phyloP scores from a whole-genome alignment of 169 alveolate species.

The Cryptosporidium tyzzeri region DNA sequence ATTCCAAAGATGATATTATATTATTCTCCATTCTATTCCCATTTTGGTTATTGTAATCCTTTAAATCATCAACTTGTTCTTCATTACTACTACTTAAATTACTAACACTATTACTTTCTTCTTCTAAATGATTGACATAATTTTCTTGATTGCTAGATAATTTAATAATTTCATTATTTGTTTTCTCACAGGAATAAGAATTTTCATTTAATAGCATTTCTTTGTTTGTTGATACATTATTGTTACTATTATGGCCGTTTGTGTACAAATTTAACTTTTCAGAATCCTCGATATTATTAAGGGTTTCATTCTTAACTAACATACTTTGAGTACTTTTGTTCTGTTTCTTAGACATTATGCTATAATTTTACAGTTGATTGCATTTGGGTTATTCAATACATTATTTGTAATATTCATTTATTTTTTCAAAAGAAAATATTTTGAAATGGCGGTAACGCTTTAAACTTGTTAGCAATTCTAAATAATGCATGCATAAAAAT shows the following conservation, averaged over 20 bases:
- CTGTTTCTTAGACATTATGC: not conserved
- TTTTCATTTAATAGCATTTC: not conserved
- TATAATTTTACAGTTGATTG: not conserved
- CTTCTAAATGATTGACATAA: not conserved
- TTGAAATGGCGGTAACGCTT: not conserved
- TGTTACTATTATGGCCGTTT: not conserved
- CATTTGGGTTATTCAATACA: not conserved
- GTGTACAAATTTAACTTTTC: not conserved
- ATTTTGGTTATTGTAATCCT: not conserved
- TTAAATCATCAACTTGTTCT: slow-evolving; percentile 14
- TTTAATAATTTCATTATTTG: not conserved
- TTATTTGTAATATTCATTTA: not conserved
- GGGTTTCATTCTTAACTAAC: not conserved
- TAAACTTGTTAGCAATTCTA: not conserved
- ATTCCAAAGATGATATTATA: slow-evolving; percentile 49
- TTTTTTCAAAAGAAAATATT: too few relatives aligned
- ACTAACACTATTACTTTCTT: slow-evolving; percentile 4
- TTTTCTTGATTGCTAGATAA: not conserved
- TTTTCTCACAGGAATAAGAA: not conserved
- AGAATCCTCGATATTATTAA: not conserved
- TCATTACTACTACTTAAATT: slow-evolving; percentile 18
- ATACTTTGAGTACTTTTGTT: not conserved
- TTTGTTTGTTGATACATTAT: not conserved
- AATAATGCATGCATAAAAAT: not conserved
- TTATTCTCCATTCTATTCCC: slow-evolving; percentile 25